Evolutionary conservation across 2,329 filamentous ascomycete genomes (phyloP).

Genomic region (Venturia carpophila): DNA sequence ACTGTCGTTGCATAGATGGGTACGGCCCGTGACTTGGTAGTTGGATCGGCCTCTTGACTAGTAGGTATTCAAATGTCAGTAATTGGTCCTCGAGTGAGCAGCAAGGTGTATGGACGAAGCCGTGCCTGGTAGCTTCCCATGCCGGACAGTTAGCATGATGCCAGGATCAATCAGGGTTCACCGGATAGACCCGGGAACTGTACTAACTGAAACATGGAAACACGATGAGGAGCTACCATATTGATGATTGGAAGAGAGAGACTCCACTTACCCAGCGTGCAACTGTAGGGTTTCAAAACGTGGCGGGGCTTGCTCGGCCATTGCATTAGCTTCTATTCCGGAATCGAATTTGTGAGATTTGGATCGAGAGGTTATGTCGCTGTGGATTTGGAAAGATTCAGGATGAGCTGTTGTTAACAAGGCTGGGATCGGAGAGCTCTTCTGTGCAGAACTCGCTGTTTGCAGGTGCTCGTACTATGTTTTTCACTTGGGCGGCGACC

Average conservation of each 20-base stretch:
- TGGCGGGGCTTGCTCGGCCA: conserved; percentile 15
- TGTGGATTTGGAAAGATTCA: no score
- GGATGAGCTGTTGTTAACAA: not conserved
- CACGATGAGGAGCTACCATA: not conserved
- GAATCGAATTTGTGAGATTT: not conserved
- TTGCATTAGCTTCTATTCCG: not conserved
- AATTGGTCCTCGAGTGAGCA: conserved; percentile 19
- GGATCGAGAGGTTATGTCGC: not conserved
- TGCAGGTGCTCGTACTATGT: not conserved
- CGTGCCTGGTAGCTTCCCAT: not conserved
- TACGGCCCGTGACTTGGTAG: conserved; percentile 81
- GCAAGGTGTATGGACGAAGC: not conserved
- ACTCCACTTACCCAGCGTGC: conserved; percentile 61
- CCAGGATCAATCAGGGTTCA: not conserved
- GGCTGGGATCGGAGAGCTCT: not conserved
- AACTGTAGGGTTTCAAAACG: conserved; percentile 79
- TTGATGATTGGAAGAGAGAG: not conserved
- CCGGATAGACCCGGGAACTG: not conserved
- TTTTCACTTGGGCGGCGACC: not conserved
- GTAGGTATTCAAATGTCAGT: conserved; percentile 31
- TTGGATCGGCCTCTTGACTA: conserved; percentile 71
- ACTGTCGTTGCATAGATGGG: conserved; percentile 93
- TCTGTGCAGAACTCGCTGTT: not conserved
- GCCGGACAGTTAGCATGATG: not conserved
- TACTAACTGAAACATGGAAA: not conserved